A percentile compares a stretch with the other conserved stretches of the same genome.
These are phyloP conservation scores for Nematocida homosporus DNA, from an alignment of 371 early-diverging fungal genomes.

Conservation along the genomic window DNA sequence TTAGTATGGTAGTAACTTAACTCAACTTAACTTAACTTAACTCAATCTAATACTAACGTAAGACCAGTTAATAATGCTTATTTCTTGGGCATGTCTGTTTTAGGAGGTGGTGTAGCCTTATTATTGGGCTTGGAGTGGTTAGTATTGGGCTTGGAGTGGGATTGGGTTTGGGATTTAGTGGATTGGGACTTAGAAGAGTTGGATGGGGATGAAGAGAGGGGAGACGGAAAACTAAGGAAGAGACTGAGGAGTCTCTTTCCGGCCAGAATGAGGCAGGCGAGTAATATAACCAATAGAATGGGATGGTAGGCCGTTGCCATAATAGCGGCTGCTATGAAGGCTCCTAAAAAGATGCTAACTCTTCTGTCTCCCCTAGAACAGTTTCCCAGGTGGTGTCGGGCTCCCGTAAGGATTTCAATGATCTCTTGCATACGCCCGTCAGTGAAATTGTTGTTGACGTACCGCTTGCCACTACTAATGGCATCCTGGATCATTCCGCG, in stretches of 20 bases:
- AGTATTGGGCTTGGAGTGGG: too few species aligned
- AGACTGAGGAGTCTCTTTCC: not conserved
- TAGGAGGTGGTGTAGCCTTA: too few species aligned
- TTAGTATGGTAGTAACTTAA: too few species aligned
- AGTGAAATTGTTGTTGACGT: conserved; percentile 65
- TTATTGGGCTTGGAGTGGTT: too few species aligned
- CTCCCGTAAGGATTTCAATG: conserved; percentile 65
- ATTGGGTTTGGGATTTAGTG: too few species aligned
- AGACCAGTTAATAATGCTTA: too few species aligned
- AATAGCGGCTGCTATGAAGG: not conserved
- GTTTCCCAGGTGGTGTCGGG: conserved; percentile 30
- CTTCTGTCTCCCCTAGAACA: conserved; percentile 48
- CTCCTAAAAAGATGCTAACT: not conserved
- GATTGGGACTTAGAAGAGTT: too few species aligned
- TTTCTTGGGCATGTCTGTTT: too few species aligned
- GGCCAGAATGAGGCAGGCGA: too few species aligned
- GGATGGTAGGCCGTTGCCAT: not conserved
- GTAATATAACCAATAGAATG: not conserved
- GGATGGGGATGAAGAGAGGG: too few species aligned
- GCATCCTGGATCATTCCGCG: conserved; percentile 55
- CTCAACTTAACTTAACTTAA: too few species aligned
- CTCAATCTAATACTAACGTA: too few species aligned
- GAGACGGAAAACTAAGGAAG: conserved; percentile 42
- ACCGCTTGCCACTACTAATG: conserved; percentile 61
- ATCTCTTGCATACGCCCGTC: conserved; percentile 61